Percentiles rank a stretch among this genome's conserved stretches.
Evolutionary conservation across 192 early-diverging fungal species (phyloP).

Genomic region (Thamnidium elegans): DNA sequence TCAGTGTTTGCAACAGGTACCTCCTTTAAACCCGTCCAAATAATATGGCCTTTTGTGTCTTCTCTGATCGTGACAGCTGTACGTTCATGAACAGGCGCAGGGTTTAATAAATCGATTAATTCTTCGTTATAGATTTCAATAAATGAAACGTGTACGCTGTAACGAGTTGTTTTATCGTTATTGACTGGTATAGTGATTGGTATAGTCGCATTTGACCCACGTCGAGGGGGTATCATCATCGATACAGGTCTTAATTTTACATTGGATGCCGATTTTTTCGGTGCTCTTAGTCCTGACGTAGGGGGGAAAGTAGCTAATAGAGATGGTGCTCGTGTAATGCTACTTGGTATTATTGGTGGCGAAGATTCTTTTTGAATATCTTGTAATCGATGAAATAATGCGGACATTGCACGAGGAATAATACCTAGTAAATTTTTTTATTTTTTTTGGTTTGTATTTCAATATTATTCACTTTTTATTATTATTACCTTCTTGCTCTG

Average conservation of each 20-base stretch:
- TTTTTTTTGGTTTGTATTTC: neutral
- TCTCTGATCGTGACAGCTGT: constrained; percentile 73
- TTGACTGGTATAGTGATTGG: constrained; percentile 1
- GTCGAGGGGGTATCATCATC: constrained; percentile 3
- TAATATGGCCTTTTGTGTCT: constrained; percentile 84
- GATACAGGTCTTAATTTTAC: constrained; percentile 18
- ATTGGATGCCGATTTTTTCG: constrained; percentile 9
- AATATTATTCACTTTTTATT: neutral
- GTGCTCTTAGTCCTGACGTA: constrained; percentile 9
- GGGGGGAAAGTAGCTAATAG: neutral
- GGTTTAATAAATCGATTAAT: constrained; percentile 86
- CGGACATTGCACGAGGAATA: constrained; percentile 65
- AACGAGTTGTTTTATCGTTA: constrained; percentile 21
- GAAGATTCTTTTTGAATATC: constrained; percentile 7
- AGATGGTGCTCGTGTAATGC: neutral
- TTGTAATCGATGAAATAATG: constrained; percentile 52
- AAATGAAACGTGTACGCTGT: constrained; percentile 75
- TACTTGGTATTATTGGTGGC: neutral
- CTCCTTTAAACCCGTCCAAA: constrained; percentile 80
- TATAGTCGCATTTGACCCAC: constrained; percentile 2
- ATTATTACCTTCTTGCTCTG: constrained; percentile 36
- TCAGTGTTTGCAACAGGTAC: constrained; percentile 62
- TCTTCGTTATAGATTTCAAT: constrained; percentile 98
- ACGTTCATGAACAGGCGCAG: constrained; percentile 50
- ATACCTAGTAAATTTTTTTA: constrained; percentile 39